Percentiles rank a stretch among this genome's conserved stretches.
phyloP scores from a whole-genome alignment of 1,284 basidiomycete genomes.

The Ganoderma sinense region DNA sequence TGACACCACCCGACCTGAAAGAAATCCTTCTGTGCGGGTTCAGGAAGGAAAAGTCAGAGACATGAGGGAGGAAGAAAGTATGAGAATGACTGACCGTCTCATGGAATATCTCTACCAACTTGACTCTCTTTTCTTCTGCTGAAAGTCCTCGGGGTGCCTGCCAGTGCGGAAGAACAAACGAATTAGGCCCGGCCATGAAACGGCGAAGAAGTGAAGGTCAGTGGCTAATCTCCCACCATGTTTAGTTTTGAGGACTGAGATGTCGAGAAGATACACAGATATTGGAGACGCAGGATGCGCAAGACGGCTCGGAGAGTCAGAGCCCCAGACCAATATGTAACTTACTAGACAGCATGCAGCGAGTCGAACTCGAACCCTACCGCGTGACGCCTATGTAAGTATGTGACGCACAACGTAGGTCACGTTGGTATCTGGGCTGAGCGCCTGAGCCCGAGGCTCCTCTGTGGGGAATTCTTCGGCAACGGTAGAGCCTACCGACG shows the following conservation, averaged over 20 bases:
- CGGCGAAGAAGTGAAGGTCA: neutral
- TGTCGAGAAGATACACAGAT: neutral
- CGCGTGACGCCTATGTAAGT: no score
- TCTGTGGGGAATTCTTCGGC: no score
- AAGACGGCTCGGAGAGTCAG: no score
- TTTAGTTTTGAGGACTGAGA: neutral
- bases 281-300: no score
- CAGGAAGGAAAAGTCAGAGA: neutral
- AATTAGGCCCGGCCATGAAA: neutral
- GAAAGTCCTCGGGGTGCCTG: conserved; percentile 83
- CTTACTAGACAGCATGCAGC: no score
- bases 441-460: no score
- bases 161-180: neutral
- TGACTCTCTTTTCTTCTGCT: conserved; percentile 81
- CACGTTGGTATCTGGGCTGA: no score
- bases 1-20: conserved; percentile 61
- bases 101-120: conserved; percentile 88
- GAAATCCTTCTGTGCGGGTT: conserved; percentile 76
- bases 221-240: neutral
- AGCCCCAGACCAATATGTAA: no score
- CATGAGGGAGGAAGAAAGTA: neutral
- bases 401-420: no score
- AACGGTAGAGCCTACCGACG: no score
- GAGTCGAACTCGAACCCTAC: no score
- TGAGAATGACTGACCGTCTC: conserved; percentile 70